These are phyloP conservation scores for Brassica nigra DNA, from an alignment of 345 rosid species.

Conservation along the genomic window DNA sequence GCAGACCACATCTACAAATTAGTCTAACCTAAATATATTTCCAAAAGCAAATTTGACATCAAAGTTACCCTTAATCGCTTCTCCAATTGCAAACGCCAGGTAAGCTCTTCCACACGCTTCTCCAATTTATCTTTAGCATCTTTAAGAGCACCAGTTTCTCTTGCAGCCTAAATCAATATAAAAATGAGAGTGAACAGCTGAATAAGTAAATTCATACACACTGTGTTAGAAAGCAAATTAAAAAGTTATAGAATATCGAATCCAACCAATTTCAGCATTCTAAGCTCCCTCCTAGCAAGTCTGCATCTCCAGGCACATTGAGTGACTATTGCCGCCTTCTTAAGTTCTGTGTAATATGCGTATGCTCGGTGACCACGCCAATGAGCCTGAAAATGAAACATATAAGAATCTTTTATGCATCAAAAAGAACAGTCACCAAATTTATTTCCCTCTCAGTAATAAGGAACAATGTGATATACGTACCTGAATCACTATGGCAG, in stretches of 20 bases:
- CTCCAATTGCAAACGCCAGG: conserved; percentile 95
- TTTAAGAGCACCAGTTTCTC: conserved; percentile 93
- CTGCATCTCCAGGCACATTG: conserved; percentile 98
- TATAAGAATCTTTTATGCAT: conserved; percentile 27
- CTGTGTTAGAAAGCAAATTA: neutral
- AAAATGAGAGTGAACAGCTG: conserved; percentile 24
- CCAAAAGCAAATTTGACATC: conserved; percentile 10
- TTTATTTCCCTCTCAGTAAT: conserved; percentile 3
- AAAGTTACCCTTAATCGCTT: conserved; percentile 83
- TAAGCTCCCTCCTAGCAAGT: conserved; percentile 91
- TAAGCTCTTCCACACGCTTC: conserved; percentile 97
- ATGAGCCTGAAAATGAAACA: conserved; percentile 55
- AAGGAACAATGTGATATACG: conserved; percentile 12
- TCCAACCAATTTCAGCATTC: conserved; percentile 84
- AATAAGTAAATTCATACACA: conserved; percentile 19
- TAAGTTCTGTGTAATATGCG: conserved; percentile 72
- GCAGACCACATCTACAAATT: conserved; percentile 10
- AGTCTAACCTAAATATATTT: conserved; percentile 5
- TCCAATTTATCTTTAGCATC: conserved; percentile 94
- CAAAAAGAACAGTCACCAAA: conserved; percentile 25
- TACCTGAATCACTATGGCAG: conserved; percentile 80
- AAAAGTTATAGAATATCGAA: neutral
- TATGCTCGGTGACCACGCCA: conserved; percentile 65
- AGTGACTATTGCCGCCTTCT: conserved; percentile 73
- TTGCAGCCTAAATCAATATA: conserved; percentile 66